Evolutionary conservation across 352 stramenopile species (phyloP), one percentile per base, ranked within the genome.

Genomic region (Globisporangium solare): DNA sequence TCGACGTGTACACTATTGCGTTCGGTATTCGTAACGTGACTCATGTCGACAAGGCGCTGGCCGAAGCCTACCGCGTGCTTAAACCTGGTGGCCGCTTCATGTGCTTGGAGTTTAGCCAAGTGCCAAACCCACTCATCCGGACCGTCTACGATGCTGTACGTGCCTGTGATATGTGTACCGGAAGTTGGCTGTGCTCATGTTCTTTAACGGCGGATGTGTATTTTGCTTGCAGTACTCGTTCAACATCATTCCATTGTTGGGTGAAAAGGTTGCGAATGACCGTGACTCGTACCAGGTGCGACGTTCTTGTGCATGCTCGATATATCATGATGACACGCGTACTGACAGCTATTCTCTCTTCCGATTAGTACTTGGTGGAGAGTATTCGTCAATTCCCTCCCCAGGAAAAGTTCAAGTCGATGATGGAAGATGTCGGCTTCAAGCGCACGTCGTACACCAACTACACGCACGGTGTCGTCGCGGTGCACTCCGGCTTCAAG

Each of bases 1-100:
- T 99, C 69, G 97, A 99, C 73, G 76, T 98, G 21, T 99, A 99
- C 68, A 99, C 97, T 15, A 99, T 99, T 69, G 95, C 97, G 5
- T 99, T 99, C 76, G 97, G 97, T 21, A 96, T 99, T 58, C 83
- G 97, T 18, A 99, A 99, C 73, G 94, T 98, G 22, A 99, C 97
- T 5, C 91, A 99, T 76, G 91, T 99, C 6, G 93, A 98, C 71
- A 83, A 85, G 45, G 90, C 95, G n/a, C 73, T 99, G 12, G 54
- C 74, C 41, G 97, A 99, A 68, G 97, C 97, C 24, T 92, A 93
- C 57, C 83, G 97, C 53, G 96, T 99, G 39, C 79, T 99, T 24
- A 97, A 97, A 63, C 95, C 87, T 21, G 96, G 96, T 49, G 96
- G 96, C 20, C 83, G 97, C 62, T 99, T 98, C 78, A 90, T 99